Percentiles rank a stretch among this genome's conserved stretches.
Conservation (phyloP, 106 monocot species). For the Apostasia ramifera region DNA sequence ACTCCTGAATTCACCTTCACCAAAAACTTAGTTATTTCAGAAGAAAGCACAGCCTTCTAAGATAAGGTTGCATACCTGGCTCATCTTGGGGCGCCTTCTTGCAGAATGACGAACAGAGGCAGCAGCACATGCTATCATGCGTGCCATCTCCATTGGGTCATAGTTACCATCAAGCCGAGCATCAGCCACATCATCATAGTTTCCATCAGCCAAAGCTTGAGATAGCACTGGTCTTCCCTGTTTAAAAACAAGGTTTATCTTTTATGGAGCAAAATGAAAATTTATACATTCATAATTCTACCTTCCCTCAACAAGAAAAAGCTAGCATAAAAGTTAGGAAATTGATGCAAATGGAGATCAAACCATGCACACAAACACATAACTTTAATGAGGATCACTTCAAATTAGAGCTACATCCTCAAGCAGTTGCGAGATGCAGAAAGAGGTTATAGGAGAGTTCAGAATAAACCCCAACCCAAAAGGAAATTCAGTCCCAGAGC, state of each 20-base stretch:
- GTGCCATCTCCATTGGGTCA: constrained; percentile 64
- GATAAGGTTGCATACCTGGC: constrained; percentile 45
- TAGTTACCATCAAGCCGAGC: constrained; percentile 50
- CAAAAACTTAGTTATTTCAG: no score
- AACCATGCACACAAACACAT: no score
- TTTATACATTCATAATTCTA: background rate
- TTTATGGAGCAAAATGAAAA: background rate
- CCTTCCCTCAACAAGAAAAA: background rate
- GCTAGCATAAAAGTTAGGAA: no score
- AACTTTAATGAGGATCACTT: no score
- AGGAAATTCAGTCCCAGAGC: no score
- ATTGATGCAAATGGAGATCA: no score
- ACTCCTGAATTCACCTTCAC: no score
- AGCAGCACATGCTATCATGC: constrained; percentile 65
- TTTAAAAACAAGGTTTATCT: background rate
- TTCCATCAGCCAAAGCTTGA: constrained; percentile 55
- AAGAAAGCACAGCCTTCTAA: no score
- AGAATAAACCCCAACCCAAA: no score
- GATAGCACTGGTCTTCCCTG: constrained; percentile 61
- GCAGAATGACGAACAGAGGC: constrained; percentile 86
- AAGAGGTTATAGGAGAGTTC: no score
- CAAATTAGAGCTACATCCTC: no score
- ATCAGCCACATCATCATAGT: constrained; percentile 69
- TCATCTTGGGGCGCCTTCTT: constrained; percentile 87
- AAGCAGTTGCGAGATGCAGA: no score